Percentiles rank a stretch among this genome's conserved stretches.
Evolutionary conservation across 169 alveolate species (phyloP).

Genomic region (Amoebophrya sp.): DNA sequence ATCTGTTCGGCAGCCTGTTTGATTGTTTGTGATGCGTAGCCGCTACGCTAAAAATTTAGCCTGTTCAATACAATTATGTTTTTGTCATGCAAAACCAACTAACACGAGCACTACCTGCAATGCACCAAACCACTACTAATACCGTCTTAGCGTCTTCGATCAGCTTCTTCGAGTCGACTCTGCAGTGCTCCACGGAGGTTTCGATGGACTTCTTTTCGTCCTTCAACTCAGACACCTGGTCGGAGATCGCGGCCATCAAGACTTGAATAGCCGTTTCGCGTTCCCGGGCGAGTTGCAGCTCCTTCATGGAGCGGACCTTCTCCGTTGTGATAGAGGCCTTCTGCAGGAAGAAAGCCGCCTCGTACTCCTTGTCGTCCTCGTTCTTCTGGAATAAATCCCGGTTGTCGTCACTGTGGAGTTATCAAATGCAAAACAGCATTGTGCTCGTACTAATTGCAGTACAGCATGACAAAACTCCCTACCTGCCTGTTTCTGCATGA

Average conservation of each 20-base stretch:
- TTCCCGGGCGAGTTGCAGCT: background rate
- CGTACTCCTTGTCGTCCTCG: background rate
- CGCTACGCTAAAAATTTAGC: too few species aligned
- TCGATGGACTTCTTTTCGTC: background rate
- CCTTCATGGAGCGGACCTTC: background rate
- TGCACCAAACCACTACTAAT: too few species aligned
- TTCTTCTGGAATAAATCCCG: background rate
- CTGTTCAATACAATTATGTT: too few species aligned
- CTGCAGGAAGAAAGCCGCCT: background rate
- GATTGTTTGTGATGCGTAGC: too few species aligned
- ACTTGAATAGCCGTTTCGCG: constrained; percentile 9
- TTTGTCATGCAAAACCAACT: too few species aligned
- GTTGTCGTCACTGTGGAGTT: constrained; percentile 1
- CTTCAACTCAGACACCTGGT: background rate
- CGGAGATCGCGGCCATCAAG: background rate
- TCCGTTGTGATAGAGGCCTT: too few species aligned
- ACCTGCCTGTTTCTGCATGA: too few species aligned
- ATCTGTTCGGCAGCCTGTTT: background rate
- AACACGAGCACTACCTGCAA: too few species aligned
- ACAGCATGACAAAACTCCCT: too few species aligned
- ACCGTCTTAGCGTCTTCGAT: background rate
- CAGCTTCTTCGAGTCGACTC: background rate
- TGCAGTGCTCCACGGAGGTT: constrained; percentile 25
- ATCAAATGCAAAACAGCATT: too few species aligned
- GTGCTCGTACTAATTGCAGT: too few species aligned